A percentile compares a stretch with the other conserved stretches of the same genome.
These are phyloP conservation scores for Solanum virginianum DNA, from an alignment of 257 asterid genomes.

Conservation along the genomic window DNA sequence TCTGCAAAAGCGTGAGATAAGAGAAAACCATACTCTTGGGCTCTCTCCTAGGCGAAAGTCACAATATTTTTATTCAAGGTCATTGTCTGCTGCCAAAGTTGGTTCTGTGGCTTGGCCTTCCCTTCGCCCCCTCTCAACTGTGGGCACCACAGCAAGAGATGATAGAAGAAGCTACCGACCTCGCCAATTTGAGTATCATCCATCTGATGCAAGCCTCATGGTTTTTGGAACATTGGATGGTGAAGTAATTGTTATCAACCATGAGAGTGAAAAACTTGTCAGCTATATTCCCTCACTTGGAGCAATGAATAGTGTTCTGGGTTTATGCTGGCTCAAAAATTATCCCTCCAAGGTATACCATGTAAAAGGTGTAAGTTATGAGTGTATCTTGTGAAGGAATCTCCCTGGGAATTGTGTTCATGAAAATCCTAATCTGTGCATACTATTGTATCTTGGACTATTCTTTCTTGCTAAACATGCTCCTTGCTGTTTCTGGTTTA, in stretches of 20 bases:
- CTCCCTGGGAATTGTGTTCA: neutral
- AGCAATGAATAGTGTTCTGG: slow-evolving; percentile 79
- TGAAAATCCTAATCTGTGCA: neutral
- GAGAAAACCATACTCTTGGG: slow-evolving; percentile 26
- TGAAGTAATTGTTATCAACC: slow-evolving; percentile 78
- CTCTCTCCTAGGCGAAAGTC: slow-evolving; percentile 31
- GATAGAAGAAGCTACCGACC: slow-evolving; percentile 72
- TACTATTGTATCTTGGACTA: neutral
- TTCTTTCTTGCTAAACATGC: neutral
- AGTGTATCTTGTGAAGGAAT: neutral
- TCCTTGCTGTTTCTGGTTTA: neutral
- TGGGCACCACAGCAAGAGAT: slow-evolving; percentile 31
- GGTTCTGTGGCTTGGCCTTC: slow-evolving; percentile 77
- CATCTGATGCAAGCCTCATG: slow-evolving; percentile 89
- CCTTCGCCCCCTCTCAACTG: slow-evolving; percentile 52
- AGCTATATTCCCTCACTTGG: slow-evolving; percentile 78
- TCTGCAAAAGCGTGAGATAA: slow-evolving; percentile 68
- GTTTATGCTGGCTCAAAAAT: slow-evolving; percentile 82
- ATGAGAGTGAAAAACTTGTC: slow-evolving; percentile 63
- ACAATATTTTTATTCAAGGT: slow-evolving; percentile 60
- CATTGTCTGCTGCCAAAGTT: slow-evolving; percentile 77
- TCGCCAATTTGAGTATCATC: slow-evolving; percentile 92
- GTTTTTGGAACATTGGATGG: slow-evolving; percentile 92
- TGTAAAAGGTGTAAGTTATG: neutral
- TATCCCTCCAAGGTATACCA: slow-evolving; percentile 66